Evolutionary conservation across 164 flowering plant genomes (phyloP).

Genomic region (Magnolia changhungtana): DNA sequence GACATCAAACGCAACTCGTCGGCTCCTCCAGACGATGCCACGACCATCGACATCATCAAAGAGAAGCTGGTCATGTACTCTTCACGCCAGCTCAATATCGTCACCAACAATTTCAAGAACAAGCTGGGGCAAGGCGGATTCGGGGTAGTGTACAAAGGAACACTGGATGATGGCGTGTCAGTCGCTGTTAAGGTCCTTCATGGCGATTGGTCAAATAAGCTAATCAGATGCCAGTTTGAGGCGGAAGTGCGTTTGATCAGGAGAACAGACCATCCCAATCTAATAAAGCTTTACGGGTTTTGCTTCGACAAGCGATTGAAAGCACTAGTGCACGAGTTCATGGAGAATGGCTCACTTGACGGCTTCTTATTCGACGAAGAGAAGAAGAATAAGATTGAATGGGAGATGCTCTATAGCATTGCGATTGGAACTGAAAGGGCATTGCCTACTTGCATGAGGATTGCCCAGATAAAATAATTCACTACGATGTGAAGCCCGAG

Average conservation of each 20-base stretch:
- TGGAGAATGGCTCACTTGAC: constrained; percentile 8
- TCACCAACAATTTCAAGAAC: constrained; percentile 5
- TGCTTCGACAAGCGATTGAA: constrained; percentile 3
- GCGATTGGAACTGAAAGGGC: constrained; percentile 8
- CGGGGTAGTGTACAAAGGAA: constrained; percentile 6
- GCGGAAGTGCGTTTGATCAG: constrained; percentile 8
- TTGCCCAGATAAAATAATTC: background rate
- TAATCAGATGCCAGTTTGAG: background rate
- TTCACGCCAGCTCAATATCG: background rate
- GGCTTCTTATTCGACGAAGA: background rate
- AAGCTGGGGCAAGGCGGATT: constrained; percentile 4
- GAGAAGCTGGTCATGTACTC: constrained; percentile 7
- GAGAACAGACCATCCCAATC: constrained; percentile 8
- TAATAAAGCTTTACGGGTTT: constrained; percentile 5
- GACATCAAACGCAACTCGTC: background rate
- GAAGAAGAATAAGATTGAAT: background rate
- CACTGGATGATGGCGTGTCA: background rate
- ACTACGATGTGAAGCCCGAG: constrained; percentile 9
- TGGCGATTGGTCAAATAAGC: background rate
- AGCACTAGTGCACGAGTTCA: constrained; percentile 6
- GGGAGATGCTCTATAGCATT: background rate
- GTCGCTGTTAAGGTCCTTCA: constrained; percentile 11
- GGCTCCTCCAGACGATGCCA: background rate
- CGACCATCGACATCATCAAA: background rate
- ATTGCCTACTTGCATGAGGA: constrained; percentile 8